Evolutionary conservation across 768 basidiomycete species (phyloP).

Genomic region (Boletellus emodensis): DNA sequence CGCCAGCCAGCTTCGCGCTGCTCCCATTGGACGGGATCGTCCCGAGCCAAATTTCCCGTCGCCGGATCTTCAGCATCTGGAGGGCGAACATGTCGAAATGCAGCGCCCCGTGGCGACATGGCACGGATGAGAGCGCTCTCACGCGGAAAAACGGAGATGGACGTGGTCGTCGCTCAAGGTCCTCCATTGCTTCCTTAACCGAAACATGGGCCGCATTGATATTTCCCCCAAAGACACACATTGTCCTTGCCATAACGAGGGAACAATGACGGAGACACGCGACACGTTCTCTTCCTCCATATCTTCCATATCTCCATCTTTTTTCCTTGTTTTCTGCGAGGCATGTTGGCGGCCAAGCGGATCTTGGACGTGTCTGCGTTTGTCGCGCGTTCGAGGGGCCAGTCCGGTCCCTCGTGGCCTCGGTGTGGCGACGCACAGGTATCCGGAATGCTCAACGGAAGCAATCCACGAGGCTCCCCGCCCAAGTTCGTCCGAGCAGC

Average conservation of each 20-base stretch:
- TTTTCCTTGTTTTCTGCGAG: conserved; percentile 4
- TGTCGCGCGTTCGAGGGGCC: conserved; percentile 9
- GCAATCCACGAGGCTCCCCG: conserved; percentile 5
- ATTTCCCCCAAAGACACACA: conserved; percentile 19
- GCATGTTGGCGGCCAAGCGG: conserved; percentile 3
- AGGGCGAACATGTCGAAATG: conserved; percentile 8
- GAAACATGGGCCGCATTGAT: conserved; percentile 17
- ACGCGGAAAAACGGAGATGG: conserved; percentile 17
- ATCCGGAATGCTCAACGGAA: conserved; percentile 12
- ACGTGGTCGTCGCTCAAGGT: conserved; percentile 13
- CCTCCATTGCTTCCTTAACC: conserved; percentile 17
- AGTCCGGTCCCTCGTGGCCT: conserved; percentile 15
- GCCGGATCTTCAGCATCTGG: conserved; percentile 22
- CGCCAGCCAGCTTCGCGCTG: neutral
- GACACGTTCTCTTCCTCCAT: no score
- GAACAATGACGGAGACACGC: conserved; percentile 28
- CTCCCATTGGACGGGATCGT: conserved; percentile 20
- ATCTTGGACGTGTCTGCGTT: conserved; percentile 10
- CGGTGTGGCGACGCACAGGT: conserved; percentile 6
- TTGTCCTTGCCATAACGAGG: conserved; percentile 31
- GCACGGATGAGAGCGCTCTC: conserved; percentile 3
- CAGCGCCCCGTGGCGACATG: neutral
- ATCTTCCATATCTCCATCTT: no score
- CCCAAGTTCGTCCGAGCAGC: conserved; percentile 8
- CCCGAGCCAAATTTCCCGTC: conserved; percentile 14